phyloP scores from a whole-genome alignment of 352 stramenopile genomes.

The Blastocystis sp. region DNA sequence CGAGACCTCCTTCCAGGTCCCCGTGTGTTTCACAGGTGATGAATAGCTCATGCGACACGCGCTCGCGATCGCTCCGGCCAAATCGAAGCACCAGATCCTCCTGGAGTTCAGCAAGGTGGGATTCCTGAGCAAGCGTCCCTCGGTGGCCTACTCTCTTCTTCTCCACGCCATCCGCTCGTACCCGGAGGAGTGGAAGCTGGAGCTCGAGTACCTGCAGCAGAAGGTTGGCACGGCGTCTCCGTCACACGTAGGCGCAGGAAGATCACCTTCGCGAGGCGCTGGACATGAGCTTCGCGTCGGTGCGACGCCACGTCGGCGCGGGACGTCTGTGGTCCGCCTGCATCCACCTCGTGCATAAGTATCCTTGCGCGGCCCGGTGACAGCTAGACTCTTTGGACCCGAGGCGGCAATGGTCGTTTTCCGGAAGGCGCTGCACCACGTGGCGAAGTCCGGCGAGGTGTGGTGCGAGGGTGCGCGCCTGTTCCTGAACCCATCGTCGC shows the following conservation, averaged over 20 bases:
- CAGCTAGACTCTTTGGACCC: conserved; percentile 60
- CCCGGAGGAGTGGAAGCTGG: conserved; percentile 71
- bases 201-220: conserved; percentile 70
- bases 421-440: conserved; percentile 66
- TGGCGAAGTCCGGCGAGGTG: conserved; percentile 77
- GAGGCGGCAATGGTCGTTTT: conserved; percentile 62
- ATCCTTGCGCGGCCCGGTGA: conserved; percentile 54
- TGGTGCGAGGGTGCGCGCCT: conserved; percentile 72
- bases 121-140: conserved; percentile 69
- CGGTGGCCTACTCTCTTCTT: conserved; percentile 67
- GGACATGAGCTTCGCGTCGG: conserved; percentile 63
- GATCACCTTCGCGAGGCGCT: conserved; percentile 63
- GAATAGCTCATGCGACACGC: conserved; percentile 65
- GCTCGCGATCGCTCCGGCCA: conserved; percentile 69
- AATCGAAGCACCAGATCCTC: conserved; percentile 67
- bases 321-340: conserved; percentile 21
- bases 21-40: conserved; percentile 62
- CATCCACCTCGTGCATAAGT: conserved; percentile 17
- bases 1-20: conserved; percentile 68
- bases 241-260: conserved; percentile 60
- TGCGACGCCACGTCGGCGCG: conserved; percentile 66
- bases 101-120: conserved; percentile 71
- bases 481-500: conserved; percentile 70
- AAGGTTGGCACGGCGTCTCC: conserved; percentile 58
- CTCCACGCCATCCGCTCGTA: conserved; percentile 62